Conservation (phyloP, 2,329 filamentous ascomycete species). For the Calonectria pauciramosa region DNA sequence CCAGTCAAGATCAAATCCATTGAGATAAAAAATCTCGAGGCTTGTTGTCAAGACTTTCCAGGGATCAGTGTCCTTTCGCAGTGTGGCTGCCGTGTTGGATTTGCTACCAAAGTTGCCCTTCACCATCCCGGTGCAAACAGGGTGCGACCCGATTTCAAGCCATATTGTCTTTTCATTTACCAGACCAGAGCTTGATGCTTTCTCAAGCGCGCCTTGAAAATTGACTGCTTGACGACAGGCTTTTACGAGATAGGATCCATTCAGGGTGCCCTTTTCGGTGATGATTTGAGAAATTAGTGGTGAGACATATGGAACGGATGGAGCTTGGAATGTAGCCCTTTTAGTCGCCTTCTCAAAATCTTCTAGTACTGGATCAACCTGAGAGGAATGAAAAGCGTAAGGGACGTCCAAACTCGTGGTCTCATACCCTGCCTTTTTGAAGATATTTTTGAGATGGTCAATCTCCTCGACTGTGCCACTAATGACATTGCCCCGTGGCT, state of each 20-base stretch:
- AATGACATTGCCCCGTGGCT: constrained; percentile 81
- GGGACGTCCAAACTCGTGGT: constrained; percentile 63
- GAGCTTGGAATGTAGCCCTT: constrained; percentile 56
- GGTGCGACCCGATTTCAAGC: constrained; percentile 79
- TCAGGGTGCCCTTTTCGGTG: constrained; percentile 60
- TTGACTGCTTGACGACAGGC: constrained; percentile 76
- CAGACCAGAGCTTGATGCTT: constrained; percentile 60
- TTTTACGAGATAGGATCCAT: constrained; percentile 70
- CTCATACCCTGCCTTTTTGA: constrained; percentile 55
- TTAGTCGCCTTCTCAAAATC: constrained; percentile 66
- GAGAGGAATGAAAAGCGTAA: constrained; percentile 67
- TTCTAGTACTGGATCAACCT: constrained; percentile 68
- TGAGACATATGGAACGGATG: constrained; percentile 72
- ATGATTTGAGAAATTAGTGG: constrained; percentile 71
- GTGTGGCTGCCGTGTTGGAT: constrained; percentile 68
- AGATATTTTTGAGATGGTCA: constrained; percentile 55
- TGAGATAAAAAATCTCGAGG: constrained; percentile 69
- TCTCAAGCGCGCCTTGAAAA: constrained; percentile 71
- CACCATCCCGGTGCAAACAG: constrained; percentile 73
- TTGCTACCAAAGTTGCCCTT: constrained; percentile 70
- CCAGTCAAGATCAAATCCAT: constrained; percentile 74
- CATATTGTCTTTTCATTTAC: constrained; percentile 71
- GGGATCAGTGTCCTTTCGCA: constrained; percentile 74
- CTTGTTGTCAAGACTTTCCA: constrained; percentile 74
- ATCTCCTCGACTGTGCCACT: constrained; percentile 60